Evolutionary conservation across 2,329 filamentous ascomycete genomes (phyloP), one percentile per base, ranked within the genome.

Genomic region (Penicillium sp.): DNA sequence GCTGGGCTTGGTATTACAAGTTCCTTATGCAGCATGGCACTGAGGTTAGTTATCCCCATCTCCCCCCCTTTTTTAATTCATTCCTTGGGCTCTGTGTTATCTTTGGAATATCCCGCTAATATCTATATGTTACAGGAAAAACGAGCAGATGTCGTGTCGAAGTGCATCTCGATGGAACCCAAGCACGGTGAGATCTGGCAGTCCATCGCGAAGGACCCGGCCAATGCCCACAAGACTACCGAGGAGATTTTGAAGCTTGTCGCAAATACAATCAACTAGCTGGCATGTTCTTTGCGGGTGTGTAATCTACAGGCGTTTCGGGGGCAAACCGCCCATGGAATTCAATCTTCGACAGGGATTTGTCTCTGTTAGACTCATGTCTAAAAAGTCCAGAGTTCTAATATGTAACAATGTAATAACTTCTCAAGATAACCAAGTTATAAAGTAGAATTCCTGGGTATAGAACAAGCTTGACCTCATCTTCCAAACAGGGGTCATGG

Each of bases 1-100:
- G 87, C 12, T 99, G 95, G 95, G 93, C 92, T 21, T 99, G 93
- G 93, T 99, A 97, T 75, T 94, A 92, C 75, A 93, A 93, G 75
- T 99, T 97, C 74, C 72, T 97, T 63, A 73, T 87, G 65, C 91
- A 97, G 80, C 93, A 99, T 77, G 95, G 94, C 10, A 97, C 92
- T 6, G 88, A 91, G 63, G 80, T 82, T 71, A 69, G 78, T 75
- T 56, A 12, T 50, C 8, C 27, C 19, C 31, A 17, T 33, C 7
- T 25, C 15, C n/a, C n/a, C n/a, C 42, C 17, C 8, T 5, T 38
- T 21, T 48, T 15, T 31, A 27, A 35, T 13, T 10, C 21, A n/a
- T 25, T 42, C 3, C 27, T 17, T 19, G 6, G 4, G 27, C 23
- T 50, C 47, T 61, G 64, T 61, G 40, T 53, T 12, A 52, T 50